Conservation (phyloP, 192 early-diverging fungal species). For the Backusella tuberculispora region DNA sequence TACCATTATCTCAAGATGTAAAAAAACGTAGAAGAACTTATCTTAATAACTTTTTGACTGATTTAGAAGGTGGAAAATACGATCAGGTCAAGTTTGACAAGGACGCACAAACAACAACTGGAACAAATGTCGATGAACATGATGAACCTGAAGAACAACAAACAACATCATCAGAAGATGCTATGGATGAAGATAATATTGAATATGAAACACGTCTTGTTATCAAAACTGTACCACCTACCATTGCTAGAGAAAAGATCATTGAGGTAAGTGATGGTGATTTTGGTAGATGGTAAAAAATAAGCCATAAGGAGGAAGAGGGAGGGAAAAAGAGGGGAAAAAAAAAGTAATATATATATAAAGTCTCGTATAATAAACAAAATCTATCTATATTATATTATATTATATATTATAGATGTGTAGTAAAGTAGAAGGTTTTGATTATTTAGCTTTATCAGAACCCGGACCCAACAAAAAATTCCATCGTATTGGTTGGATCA, state of each 20-base stretch:
- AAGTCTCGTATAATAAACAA: background rate
- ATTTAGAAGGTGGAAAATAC: slow-evolving; percentile 72
- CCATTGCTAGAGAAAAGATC: slow-evolving; percentile 63
- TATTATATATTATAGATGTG: slow-evolving; percentile 53
- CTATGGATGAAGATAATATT: slow-evolving; percentile 23
- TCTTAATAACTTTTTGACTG: slow-evolving; percentile 62
- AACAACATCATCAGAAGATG: slow-evolving; percentile 20
- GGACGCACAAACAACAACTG: slow-evolving; percentile 32
- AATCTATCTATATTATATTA: too few species aligned
- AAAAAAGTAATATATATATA: too few species aligned
- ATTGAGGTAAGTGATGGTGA: slow-evolving; percentile 54
- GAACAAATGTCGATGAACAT: background rate
- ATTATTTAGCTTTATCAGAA: slow-evolving; percentile 84
- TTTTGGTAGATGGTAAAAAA: slow-evolving; percentile 30
- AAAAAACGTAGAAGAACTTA: slow-evolving; percentile 56
- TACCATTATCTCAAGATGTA: slow-evolving; percentile 54
- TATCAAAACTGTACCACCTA: slow-evolving; percentile 81
- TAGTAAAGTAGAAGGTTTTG: slow-evolving; percentile 75
- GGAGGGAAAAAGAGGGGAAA: background rate
- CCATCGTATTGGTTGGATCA: slow-evolving; percentile 91
- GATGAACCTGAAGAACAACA: slow-evolving; percentile 25
- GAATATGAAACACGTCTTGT: slow-evolving; percentile 60
- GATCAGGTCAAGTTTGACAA: slow-evolving; percentile 65
- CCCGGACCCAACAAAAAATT: slow-evolving; percentile 83
- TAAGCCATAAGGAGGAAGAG: background rate